Conservation (phyloP, 2,329 filamentous ascomycete species). For the Ophiobolus disseminans region DNA sequence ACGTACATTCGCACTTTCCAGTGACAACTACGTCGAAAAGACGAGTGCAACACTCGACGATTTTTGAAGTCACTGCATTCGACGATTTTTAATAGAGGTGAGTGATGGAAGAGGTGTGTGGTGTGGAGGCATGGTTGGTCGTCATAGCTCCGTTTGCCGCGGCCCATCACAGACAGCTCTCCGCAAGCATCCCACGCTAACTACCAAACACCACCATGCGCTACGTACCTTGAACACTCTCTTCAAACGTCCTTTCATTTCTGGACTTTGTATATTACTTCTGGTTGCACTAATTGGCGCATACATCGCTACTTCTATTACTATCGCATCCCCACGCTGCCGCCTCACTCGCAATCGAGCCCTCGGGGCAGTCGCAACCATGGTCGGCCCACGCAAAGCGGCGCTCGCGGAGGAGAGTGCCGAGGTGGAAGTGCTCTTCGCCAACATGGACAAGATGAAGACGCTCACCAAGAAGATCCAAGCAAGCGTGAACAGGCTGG, state of each 20-base stretch:
- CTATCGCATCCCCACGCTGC: neutral
- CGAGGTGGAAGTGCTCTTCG: slow-evolving; percentile 70
- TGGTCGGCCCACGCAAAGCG: slow-evolving; percentile 63
- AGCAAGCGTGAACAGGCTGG: slow-evolving; percentile 80
- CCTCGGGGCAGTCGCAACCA: slow-evolving; percentile 34
- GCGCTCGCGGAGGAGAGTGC: slow-evolving; percentile 71
- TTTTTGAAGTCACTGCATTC: too few relatives aligned
- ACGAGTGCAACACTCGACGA: too few relatives aligned
- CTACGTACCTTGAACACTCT: neutral
- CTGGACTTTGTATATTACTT: too few relatives aligned
- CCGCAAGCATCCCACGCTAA: slow-evolving; percentile 36
- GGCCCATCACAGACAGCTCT: slow-evolving; percentile 24
- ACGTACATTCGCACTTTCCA: too few relatives aligned
- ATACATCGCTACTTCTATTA: neutral
- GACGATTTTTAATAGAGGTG: too few relatives aligned
- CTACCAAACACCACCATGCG: neutral
- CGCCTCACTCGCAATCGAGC: slow-evolving; percentile 4
- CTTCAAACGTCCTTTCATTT: too few relatives aligned
- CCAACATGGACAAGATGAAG: slow-evolving; percentile 87
- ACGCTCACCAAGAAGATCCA: slow-evolving; percentile 95
- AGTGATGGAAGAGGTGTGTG: too few relatives aligned
- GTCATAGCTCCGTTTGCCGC: slow-evolving; percentile 27
- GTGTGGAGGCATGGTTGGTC: slow-evolving; percentile 27
- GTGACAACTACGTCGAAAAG: neutral
- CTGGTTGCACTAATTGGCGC: too few relatives aligned